These are phyloP conservation scores for Earliella scabrosa DNA, from an alignment of 1,284 basidiomycete genomes.

Conservation along the genomic window DNA sequence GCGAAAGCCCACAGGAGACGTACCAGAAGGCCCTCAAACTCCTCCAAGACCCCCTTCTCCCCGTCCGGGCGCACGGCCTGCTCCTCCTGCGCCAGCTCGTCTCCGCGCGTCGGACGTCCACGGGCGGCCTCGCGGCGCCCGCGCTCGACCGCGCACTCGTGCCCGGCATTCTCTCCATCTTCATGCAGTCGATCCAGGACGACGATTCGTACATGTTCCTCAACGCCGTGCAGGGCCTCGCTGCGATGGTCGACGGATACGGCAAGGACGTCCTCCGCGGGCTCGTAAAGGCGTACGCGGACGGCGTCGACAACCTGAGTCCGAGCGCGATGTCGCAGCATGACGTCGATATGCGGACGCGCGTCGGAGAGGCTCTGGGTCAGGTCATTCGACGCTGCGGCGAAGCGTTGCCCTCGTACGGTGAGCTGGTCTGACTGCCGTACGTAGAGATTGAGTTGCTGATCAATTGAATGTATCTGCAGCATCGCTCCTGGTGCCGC, in stretches of 20 bases:
- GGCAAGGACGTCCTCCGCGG: conserved; percentile 75
- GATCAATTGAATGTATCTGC: conserved; percentile 13
- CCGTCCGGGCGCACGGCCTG: conserved; percentile 94
- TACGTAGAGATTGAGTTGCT: not conserved
- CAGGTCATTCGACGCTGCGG: conserved; percentile 81
- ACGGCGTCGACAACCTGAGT: conserved; percentile 53
- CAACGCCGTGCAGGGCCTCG: conserved; percentile 90
- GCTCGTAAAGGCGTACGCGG: conserved; percentile 67
- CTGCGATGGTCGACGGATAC: conserved; percentile 79
- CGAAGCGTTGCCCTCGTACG: conserved; percentile 68
- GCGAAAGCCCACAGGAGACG: conserved; percentile 48
- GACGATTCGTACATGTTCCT: conserved; percentile 96
- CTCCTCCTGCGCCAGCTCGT: conserved; percentile 83
- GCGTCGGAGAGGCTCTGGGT: conserved; percentile 88
- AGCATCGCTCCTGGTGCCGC: conserved; percentile 78
- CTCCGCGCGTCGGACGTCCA: conserved; percentile 38
- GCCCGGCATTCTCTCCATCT: conserved; percentile 87
- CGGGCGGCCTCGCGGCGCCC: conserved; percentile 23
- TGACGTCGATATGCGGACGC: conserved; percentile 79
- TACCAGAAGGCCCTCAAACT: conserved; percentile 91
- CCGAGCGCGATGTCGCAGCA: conserved; percentile 55
- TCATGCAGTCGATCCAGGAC: conserved; percentile 86
- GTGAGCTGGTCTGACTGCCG: conserved; percentile 46
- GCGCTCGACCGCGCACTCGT: conserved; percentile 64
- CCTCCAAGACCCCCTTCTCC: conserved; percentile 90